A percentile compares a stretch with the other conserved stretches of the same genome.
Conservation (phyloP, 148 eudicot species). For the Cornus florida region DNA sequence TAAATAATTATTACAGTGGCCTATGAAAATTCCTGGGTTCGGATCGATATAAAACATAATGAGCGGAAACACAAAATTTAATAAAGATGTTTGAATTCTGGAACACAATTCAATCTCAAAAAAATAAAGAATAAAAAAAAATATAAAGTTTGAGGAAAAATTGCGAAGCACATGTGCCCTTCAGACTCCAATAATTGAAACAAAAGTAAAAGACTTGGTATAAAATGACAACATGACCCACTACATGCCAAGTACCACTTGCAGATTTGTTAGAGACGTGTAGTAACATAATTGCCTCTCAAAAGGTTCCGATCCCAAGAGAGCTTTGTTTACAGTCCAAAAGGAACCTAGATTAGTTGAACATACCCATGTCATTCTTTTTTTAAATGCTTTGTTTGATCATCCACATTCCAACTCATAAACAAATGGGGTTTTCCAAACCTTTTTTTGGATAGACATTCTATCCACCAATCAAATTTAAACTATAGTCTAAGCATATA, state of each 20-base stretch:
- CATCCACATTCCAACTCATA: neutral
- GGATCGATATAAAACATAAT: no score
- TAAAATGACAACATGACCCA: neutral
- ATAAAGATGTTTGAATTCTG: no score
- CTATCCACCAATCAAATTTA: neutral
- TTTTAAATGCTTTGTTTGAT: neutral
- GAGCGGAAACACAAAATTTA: no score
- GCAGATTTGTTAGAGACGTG: neutral
- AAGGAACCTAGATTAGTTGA: neutral
- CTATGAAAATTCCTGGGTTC: no score
- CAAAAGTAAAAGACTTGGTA: neutral
- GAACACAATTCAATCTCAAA: no score
- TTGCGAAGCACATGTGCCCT: neutral
- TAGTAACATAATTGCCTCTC: neutral
- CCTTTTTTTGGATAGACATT: neutral
- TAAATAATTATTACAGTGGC: no score
- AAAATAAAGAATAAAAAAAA: no score
- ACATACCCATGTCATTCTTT: neutral
- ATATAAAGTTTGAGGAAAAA: neutral
- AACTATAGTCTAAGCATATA: neutral
- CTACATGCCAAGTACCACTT: neutral
- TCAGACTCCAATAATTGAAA: neutral
- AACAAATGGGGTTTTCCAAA: neutral
- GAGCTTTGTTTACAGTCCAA: neutral
- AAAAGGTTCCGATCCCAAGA: neutral